Base-by-base conservation (phyloP, 495 filamentous ascomycete genomes). In the Aspergillus asperescens region DNA sequence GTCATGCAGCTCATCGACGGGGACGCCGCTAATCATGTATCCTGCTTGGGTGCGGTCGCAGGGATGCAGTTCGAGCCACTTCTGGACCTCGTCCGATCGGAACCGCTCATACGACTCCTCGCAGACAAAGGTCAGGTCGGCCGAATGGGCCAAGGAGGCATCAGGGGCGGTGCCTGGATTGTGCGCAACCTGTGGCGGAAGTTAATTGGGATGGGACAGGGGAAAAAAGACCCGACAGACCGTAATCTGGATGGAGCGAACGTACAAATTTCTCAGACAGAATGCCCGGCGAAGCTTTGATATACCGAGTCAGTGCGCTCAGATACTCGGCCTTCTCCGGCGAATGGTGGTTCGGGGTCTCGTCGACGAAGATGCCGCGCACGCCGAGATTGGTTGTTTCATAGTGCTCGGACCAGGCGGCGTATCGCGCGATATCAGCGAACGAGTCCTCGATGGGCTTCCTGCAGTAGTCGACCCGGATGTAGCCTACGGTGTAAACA, bases 121-220 rank as follows among this genome's bases (percentile, higher is more conserved):
- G 32, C 57, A 55, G 15, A 55, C 38, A 8, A 59, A 31, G 48
- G 51, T 50, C 37, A 59, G 20, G 8, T 59, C 57, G 20, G 52
- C 31, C 13, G 38, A 7, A 9, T 32, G 35, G 19, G 48, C 37
- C 29, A 59, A 9, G 1, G 28, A 24, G 24, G 43, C 22, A 20
- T 52, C 42, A 9, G 57, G 52, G 7, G 57, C 48, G 13, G 57
- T 59, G 35, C 57, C 57, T 29, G 57, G 57, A 18, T 59, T 59
- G 34, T 59, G 57, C 18, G 48, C 32, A 23, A 59, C 48, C 57
- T 59, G 22, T 18, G 28, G 5, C n/a, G 13, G 13, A 10, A 42
- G 10, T 20, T 22, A 23, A 7, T n/a, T 29, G 18, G 20, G 8
- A 4, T 44, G 7, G 15, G 31, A 4, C 18, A 12, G 20, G 15